Conservation (phyloP, 805 yeast species). For the Suhomyces kilbournensis region DNA sequence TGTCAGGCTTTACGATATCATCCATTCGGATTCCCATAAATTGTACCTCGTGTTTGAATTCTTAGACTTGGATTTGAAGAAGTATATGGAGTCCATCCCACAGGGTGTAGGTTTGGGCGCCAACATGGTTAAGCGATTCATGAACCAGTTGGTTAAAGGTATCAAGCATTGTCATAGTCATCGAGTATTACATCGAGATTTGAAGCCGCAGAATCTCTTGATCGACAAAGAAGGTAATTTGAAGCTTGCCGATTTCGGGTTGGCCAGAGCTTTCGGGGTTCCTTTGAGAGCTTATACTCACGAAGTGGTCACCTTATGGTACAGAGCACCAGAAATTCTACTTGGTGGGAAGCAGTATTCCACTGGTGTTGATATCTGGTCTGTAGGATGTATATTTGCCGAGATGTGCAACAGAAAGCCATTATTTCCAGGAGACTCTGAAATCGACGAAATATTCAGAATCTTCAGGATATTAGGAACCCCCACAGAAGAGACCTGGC, state of each 20-base stretch:
- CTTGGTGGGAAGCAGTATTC: slow-evolving; percentile 96
- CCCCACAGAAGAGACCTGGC: slow-evolving; percentile 92
- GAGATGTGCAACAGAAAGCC: slow-evolving; percentile 97
- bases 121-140: slow-evolving; percentile 86
- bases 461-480: slow-evolving; percentile 92
- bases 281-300: slow-evolving; percentile 96
- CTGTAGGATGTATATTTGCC: slow-evolving; percentile 95
- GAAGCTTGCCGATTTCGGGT: slow-evolving; percentile 69
- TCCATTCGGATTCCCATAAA: slow-evolving; percentile 91
- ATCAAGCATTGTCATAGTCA: slow-evolving; percentile 92
- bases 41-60: slow-evolving; percentile 90
- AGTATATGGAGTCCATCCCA: slow-evolving; percentile 94
- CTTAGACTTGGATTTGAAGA: slow-evolving; percentile 90
- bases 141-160: slow-evolving; percentile 89
- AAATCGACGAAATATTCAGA: slow-evolving; percentile 93
- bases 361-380: slow-evolving; percentile 99
- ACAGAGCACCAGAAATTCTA: slow-evolving; percentile 92
- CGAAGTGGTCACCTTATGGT: slow-evolving; percentile 98
- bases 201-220: slow-evolving; percentile 93
- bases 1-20: slow-evolving; percentile 87
- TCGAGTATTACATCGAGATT: slow-evolving; percentile 89
- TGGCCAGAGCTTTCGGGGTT: slow-evolving; percentile 96
- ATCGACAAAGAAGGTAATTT: slow-evolving; percentile 94
- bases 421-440: slow-evolving; percentile 94
- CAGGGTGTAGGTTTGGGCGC: slow-evolving; percentile 87